Evolutionary conservation across 352 stramenopile genomes (phyloP).

Genomic region (Pythium phragmitis): DNA sequence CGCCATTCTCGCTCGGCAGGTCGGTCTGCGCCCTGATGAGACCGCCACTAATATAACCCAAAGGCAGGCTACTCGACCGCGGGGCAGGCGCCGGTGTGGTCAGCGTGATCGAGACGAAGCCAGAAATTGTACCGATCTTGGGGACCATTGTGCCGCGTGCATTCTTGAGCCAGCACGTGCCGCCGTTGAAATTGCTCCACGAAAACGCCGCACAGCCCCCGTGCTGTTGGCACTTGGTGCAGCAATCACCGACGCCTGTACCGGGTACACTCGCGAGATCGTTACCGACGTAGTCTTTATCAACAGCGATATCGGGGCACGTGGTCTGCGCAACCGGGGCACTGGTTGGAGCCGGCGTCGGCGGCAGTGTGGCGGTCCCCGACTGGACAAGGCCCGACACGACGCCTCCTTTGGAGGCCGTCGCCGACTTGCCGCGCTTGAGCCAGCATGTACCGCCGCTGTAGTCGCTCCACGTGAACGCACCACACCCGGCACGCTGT

Average conservation of each 20-base stretch:
- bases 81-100: constrained; percentile 8
- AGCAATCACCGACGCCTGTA: constrained; percentile 13
- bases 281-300: constrained; percentile 16
- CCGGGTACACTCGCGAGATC: constrained; percentile 13
- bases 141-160: background rate
- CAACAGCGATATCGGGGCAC: constrained; percentile 2
- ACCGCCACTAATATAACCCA: constrained; percentile 10
- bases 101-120: constrained; percentile 9
- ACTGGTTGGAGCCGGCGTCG: background rate
- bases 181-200: constrained; percentile 51
- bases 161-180: constrained; percentile 61
- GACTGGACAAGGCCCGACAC: constrained; percentile 6
- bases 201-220: constrained; percentile 23
- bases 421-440: constrained; percentile 26
- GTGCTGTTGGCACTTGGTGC: constrained; percentile 19
- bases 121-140: constrained; percentile 9
- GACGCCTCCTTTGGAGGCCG: background rate
- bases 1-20: constrained; percentile 50
- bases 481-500: constrained; percentile 17
- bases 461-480: constrained; percentile 31
- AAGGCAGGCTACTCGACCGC: background rate
- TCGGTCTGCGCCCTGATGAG: constrained; percentile 4
- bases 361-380: background rate
- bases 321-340: constrained; percentile 28
- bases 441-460: constrained; percentile 32